phyloP scores from a whole-genome alignment of 768 basidiomycete species.

The Lyophyllum decastes region DNA sequence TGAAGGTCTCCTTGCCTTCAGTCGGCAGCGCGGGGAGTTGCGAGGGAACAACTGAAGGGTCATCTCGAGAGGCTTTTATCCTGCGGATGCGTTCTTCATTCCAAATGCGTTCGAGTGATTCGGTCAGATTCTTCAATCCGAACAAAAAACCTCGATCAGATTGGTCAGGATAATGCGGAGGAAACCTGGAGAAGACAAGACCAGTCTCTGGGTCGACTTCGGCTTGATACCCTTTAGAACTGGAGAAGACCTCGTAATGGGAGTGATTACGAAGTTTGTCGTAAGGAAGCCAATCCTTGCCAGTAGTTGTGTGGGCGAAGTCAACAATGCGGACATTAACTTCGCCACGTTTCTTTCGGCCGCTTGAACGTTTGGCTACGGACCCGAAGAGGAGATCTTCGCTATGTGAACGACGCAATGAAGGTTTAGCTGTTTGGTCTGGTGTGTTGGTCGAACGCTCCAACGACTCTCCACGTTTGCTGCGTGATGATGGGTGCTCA shows the following conservation, averaged over 20 bases:
- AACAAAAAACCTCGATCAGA: constrained; percentile 95
- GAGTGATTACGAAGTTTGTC: constrained; percentile 45
- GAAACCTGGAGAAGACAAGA: constrained; percentile 88
- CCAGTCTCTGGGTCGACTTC: constrained; percentile 84
- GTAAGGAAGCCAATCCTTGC: constrained; percentile 81
- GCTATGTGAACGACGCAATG: constrained; percentile 73
- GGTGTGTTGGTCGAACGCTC: constrained; percentile 51
- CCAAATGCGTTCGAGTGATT: constrained; percentile 83
- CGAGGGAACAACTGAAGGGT: constrained; percentile 41
- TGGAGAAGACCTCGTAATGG: constrained; percentile 50
- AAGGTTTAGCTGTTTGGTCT: constrained; percentile 41
- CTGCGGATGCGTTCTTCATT: constrained; percentile 77
- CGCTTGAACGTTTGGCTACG: constrained; percentile 58
- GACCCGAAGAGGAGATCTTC: constrained; percentile 78
- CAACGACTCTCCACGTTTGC: constrained; percentile 77
- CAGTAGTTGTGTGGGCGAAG: constrained; percentile 98
- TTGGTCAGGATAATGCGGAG: constrained; percentile 85
- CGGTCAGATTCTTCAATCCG: constrained; percentile 81
- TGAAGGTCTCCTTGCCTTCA: constrained; percentile 80
- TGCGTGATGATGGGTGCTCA: constrained; percentile 68
- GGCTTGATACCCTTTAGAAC: constrained; percentile 77
- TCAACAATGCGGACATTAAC: constrained; percentile 96
- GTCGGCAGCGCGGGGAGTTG: constrained; percentile 66
- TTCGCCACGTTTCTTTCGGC: constrained; percentile 83
- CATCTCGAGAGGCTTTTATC: constrained; percentile 63